Base-by-base conservation (phyloP, 2,329 filamentous ascomycete genomes). In the Colletotrichum sp. region DNA sequence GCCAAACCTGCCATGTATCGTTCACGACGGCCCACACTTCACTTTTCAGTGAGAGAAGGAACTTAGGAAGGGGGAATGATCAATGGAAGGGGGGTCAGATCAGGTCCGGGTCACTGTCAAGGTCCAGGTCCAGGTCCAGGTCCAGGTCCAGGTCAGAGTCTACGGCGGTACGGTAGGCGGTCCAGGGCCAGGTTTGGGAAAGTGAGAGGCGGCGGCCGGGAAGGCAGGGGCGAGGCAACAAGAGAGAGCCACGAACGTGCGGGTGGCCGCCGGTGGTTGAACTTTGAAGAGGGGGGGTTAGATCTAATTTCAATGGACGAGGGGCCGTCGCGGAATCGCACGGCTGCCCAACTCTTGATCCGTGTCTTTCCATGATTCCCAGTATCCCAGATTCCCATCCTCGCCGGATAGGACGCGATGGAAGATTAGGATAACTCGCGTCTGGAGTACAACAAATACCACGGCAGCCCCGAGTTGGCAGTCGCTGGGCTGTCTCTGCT, bases 251-350 rank as follows among this genome's bases (percentile, higher is more conserved):
- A 62, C 69, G 38, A 73, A 66, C 36, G 55, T 62, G 57, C 58
- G 38, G 61, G 57, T 58, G 68, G 43, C 38, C 57, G 29, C 27
- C 24, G 59, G 33, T 34, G 33, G 59, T 18, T 29, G 51, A 47
- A 31, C 59, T 54, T 55, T 31, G 33, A 36, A 43, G 57, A 31
- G 68, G 67, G 59, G 71, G 55, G 58, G 55, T 69, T 69, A 12
- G 57, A 31, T 33, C 67, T 47, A 73, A 73, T 73, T 71, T 73
- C 62, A 73, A 71, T 61, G n/a, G 71, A 71, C 71, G 62, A 67
- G 71, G 68, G 54, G 12, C 66, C 57, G 68, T 57, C 71, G 68
- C 43, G 38, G 71, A 67, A 73, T 63, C 34, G 57, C 43, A 66
- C 29, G 47, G 62, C 63, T 59, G 57, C 57, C 57, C 57, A 59